phyloP scores from a whole-genome alignment of 768 basidiomycete genomes.

The Suillus variegatus region DNA sequence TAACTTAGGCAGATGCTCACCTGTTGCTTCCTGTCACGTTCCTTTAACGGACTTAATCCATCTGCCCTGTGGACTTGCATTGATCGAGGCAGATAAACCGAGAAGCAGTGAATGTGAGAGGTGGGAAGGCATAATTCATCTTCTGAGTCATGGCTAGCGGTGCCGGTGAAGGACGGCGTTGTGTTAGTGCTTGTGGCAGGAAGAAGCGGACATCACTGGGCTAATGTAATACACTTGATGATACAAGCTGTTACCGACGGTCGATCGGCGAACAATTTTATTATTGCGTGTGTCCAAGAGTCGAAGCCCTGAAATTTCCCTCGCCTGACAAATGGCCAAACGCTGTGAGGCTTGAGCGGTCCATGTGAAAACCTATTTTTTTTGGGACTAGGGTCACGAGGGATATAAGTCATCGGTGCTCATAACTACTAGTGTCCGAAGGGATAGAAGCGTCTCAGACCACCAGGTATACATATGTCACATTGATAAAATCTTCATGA shows the following conservation, averaged over 20 bases:
- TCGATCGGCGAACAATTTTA: background rate
- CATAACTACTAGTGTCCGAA: background rate
- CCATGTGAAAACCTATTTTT: background rate
- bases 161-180: background rate
- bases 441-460: background rate
- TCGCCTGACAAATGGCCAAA: background rate
- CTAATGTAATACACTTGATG: background rate
- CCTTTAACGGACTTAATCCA: constrained; percentile 41
- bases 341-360: background rate
- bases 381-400: background rate
- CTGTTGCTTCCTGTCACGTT: constrained; percentile 11
- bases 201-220: background rate
- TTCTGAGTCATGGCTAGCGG: background rate
- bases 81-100: background rate
- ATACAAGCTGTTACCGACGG: background rate
- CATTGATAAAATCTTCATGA: background rate
- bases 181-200: background rate
- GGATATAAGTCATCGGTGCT: background rate
- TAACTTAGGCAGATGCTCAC: background rate
- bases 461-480: too few species aligned
- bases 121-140: background rate
- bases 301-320: background rate
- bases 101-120: background rate
- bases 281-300: background rate
- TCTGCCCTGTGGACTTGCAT: constrained; percentile 29